A percentile compares a stretch with the other conserved stretches of the same genome.
Conservation (phyloP, 2,329 filamentous ascomycete species). For the Colletotrichum plurivorum region DNA sequence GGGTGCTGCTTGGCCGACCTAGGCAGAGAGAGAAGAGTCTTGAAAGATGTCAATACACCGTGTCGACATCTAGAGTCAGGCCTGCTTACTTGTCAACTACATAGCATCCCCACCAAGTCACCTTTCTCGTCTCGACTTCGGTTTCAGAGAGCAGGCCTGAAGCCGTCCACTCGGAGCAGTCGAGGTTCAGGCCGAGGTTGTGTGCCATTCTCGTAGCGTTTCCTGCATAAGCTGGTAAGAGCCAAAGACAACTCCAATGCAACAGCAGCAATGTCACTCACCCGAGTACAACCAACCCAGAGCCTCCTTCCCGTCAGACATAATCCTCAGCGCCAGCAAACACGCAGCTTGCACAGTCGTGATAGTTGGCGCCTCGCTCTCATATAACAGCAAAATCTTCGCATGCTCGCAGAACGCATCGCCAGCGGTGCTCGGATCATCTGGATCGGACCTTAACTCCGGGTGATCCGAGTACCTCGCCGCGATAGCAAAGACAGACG, state of each 20-base stretch:
- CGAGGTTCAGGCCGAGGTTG: conserved; percentile 45
- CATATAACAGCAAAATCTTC: conserved; percentile 43
- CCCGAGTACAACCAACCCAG: conserved; percentile 44
- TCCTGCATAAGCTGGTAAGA: conserved; percentile 8
- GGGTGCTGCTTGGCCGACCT: conserved; percentile 42
- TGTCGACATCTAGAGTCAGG: no score
- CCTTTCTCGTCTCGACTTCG: conserved; percentile 43
- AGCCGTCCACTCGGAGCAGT: conserved; percentile 39
- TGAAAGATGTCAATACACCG: background rate
- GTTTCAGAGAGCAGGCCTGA: conserved; percentile 33
- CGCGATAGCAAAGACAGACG: conserved; percentile 43
- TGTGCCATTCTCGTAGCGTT: conserved; percentile 46
- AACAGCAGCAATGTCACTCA: background rate
- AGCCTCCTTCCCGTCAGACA: conserved; percentile 44
- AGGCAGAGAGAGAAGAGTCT: conserved; percentile 42
- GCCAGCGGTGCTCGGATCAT: conserved; percentile 43
- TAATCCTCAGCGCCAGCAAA: conserved; percentile 41
- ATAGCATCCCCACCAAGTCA: conserved; percentile 45
- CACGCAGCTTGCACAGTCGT: conserved; percentile 44
- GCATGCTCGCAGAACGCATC: conserved; percentile 42
- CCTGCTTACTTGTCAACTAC: conserved; percentile 45
- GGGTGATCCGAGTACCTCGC: conserved; percentile 44
- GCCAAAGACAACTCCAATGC: no score
- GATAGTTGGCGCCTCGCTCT: conserved; percentile 43
- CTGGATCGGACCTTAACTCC: conserved; percentile 41